Percentiles rank a stretch among this genome's conserved stretches.
phyloP scores from a whole-genome alignment of 495 filamentous ascomycete species.

The Lasiosphaeria hispida region DNA sequence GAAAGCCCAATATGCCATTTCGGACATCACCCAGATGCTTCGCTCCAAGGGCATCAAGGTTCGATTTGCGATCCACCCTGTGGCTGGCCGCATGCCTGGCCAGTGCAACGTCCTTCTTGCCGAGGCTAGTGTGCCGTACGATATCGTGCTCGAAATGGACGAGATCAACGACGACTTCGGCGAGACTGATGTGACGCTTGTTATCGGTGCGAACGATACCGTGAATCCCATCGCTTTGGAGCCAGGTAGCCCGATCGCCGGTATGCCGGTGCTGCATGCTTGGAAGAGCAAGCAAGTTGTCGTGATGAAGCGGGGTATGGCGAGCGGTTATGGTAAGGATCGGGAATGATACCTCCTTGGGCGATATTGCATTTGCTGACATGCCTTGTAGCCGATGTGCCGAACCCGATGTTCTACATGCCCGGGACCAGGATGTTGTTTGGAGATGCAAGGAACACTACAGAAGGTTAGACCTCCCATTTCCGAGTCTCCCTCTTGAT shows the following conservation, averaged over 20 bases:
- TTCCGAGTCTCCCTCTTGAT: neutral
- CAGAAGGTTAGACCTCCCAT: constrained; percentile 56
- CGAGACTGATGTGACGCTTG: constrained; percentile 78
- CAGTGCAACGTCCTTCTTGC: constrained; percentile 84
- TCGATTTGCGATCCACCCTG: constrained; percentile 82
- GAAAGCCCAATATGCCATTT: constrained; percentile 81
- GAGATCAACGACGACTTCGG: constrained; percentile 86
- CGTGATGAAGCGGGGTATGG: constrained; percentile 83
- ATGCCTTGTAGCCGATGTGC: constrained; percentile 62
- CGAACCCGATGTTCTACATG: constrained; percentile 88
- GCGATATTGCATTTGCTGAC: neutral
- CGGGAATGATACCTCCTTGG: neutral
- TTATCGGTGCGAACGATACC: constrained; percentile 84
- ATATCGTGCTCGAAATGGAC: constrained; percentile 85
- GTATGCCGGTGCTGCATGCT: constrained; percentile 82
- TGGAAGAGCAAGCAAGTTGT: constrained; percentile 89
- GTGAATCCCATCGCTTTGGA: constrained; percentile 83
- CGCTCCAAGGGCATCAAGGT: constrained; percentile 69
- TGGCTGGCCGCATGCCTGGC: constrained; percentile 81
- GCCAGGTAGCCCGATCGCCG: constrained; percentile 72
- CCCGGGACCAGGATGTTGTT: constrained; percentile 80
- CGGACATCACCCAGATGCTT: constrained; percentile 69
- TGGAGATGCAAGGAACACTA: constrained; percentile 76
- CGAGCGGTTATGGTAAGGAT: constrained; percentile 68
- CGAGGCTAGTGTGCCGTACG: constrained; percentile 78